These are phyloP conservation scores for Chlorophyllum brunneum DNA, from an alignment of 768 basidiomycete species.

Conservation along the genomic window DNA sequence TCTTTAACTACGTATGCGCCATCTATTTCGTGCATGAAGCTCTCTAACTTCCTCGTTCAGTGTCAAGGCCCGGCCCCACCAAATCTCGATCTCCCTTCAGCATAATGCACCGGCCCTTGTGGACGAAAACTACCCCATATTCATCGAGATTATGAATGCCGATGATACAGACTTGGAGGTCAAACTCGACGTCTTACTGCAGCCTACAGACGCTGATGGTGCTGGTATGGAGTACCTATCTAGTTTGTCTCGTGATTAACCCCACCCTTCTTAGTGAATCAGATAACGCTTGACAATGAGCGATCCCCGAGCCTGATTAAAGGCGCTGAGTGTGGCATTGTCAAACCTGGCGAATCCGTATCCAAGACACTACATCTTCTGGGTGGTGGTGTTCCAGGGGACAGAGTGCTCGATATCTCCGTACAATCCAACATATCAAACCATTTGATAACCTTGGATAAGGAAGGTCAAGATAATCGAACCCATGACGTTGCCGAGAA, in stretches of 20 bases:
- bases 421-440: constrained; percentile 67
- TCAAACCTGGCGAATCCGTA: constrained; percentile 54
- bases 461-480: constrained; percentile 20
- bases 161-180: constrained; percentile 71
- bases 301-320: constrained; percentile 73
- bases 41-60: constrained; percentile 27
- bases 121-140: constrained; percentile 77
- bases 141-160: constrained; percentile 62
- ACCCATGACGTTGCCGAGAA: constrained; percentile 50
- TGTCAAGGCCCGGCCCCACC: constrained; percentile 61
- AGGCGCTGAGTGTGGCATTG: constrained; percentile 60
- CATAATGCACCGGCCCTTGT: constrained; percentile 72
- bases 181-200: constrained; percentile 70
- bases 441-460: constrained; percentile 21
- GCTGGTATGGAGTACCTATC: constrained; percentile 43
- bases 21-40: neutral
- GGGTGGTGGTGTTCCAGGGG: constrained; percentile 60
- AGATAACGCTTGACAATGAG: constrained; percentile 57
- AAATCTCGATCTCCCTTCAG: constrained; percentile 47
- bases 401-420: constrained; percentile 78
- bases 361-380: constrained; percentile 62
- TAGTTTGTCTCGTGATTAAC: neutral
- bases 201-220: constrained; percentile 74
- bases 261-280: constrained; percentile 42
- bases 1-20: constrained; percentile 45